Conservation (phyloP, 768 basidiomycete species). For the Lactarius evosmus region DNA sequence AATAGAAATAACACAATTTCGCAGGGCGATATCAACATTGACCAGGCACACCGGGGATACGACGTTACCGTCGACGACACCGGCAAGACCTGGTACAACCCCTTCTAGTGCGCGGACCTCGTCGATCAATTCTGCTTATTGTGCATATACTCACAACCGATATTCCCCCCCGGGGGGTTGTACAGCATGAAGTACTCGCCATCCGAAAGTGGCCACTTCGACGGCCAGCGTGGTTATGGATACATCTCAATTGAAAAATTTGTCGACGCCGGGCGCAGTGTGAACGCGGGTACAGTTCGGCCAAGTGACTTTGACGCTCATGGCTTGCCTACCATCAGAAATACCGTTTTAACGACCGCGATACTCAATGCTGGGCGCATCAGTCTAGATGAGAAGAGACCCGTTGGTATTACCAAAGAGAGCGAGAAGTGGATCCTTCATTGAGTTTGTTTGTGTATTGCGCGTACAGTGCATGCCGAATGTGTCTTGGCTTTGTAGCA, state of each 20-base stretch:
- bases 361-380: constrained; percentile 89
- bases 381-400: constrained; percentile 84
- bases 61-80: constrained; percentile 82
- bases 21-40: constrained; percentile 87
- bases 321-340: constrained; percentile 83
- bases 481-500: background rate
- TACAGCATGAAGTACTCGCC: constrained; percentile 91
- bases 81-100: constrained; percentile 85
- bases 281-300: constrained; percentile 66
- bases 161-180: background rate
- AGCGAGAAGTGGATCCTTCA: constrained; percentile 66
- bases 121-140: background rate
- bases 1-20: constrained; percentile 5
- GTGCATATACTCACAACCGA: background rate
- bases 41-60: constrained; percentile 94
- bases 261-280: constrained; percentile 74
- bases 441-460: constrained; percentile 38
- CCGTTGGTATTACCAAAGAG: constrained; percentile 71
- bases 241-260: constrained; percentile 92
- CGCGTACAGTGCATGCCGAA: constrained; percentile 19
- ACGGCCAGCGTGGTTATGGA: constrained; percentile 91
- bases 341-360: constrained; percentile 83
- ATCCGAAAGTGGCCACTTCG: constrained; percentile 88
- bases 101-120: constrained; percentile 69
- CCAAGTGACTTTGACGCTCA: constrained; percentile 73